Percentiles rank a stretch among this genome's conserved stretches.
phyloP scores from a whole-genome alignment of 352 stramenopile genomes.

The Pythium brachiatum region DNA sequence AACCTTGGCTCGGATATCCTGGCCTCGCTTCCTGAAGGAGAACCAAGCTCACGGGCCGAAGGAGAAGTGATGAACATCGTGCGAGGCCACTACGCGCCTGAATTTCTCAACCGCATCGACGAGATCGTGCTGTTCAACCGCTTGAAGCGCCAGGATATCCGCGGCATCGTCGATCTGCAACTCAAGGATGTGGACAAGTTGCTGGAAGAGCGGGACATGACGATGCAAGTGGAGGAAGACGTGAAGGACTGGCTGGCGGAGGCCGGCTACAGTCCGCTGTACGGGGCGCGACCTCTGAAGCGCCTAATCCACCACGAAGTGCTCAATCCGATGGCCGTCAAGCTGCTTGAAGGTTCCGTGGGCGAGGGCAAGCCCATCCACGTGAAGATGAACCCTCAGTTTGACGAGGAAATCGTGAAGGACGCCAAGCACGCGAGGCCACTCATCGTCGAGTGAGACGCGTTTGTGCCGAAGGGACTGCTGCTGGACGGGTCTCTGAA shows the following conservation, averaged over 20 bases:
- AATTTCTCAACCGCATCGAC: conserved; percentile 99
- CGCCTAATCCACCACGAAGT: conserved; percentile 84
- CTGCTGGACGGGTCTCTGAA: too few relatives aligned
- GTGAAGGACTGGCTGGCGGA: conserved; percentile 93
- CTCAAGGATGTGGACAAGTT: conserved; percentile 88
- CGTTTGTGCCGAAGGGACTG: too few relatives aligned
- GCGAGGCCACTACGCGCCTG: conserved; percentile 93
- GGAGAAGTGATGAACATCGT: conserved; percentile 89
- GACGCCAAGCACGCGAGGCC: conserved; percentile 40
- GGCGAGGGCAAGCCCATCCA: conserved; percentile 76
- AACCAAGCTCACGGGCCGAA: conserved; percentile 58
- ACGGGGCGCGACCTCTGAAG: conserved; percentile 93
- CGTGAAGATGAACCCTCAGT: conserved; percentile 56
- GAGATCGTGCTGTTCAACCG: conserved; percentile 98
- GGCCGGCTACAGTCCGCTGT: conserved; percentile 94
- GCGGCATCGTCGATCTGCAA: conserved; percentile 94
- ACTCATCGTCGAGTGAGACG: conserved; percentile 37
- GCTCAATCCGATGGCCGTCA: conserved; percentile 93
- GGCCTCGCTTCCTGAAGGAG: conserved; percentile 46
- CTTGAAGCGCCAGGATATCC: conserved; percentile 89
- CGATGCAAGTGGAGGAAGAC: conserved; percentile 85
- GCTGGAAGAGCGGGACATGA: conserved; percentile 91
- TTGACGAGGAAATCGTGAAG: conserved; percentile 46
- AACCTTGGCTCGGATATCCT: conserved; percentile 92
- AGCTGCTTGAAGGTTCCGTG: conserved; percentile 85